Evolutionary conservation across 306 rosid genomes (phyloP).

Genomic region (Fagus crenata): DNA sequence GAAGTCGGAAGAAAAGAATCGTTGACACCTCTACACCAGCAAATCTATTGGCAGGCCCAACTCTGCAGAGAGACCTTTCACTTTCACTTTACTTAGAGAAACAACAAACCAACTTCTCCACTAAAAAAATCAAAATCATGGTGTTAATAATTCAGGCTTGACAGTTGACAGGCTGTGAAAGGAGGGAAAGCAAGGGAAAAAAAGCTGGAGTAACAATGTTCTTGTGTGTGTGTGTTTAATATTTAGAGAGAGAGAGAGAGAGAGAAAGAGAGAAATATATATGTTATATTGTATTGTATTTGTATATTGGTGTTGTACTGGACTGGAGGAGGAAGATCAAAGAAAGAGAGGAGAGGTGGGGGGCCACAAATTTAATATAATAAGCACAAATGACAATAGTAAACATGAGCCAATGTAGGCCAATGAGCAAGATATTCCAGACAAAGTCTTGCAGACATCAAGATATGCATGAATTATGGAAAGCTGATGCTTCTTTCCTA

Average conservation of each 20-base stretch:
- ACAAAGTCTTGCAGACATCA: constrained; percentile 53
- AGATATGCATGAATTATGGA: constrained; percentile 57
- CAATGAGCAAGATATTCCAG: constrained; percentile 86
- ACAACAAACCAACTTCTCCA: constrained; percentile 45
- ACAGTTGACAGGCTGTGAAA: constrained; percentile 95
- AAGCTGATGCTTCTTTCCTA: constrained; percentile 48
- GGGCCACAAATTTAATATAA: constrained; percentile 43
- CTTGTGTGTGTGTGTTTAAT: constrained; percentile 45
- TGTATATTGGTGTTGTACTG: constrained; percentile 29
- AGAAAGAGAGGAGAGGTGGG: constrained; percentile 29
- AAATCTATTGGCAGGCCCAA: constrained; percentile 53
- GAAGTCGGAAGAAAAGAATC: constrained; percentile 44
- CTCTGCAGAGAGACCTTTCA: constrained; percentile 14
- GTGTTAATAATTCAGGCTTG: constrained; percentile 69
- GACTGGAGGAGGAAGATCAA: constrained; percentile 39
- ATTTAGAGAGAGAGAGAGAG: constrained; percentile 26
- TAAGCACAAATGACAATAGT: constrained; percentile 43
- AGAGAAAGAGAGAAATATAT: constrained; percentile 10
- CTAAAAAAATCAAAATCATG: constrained; percentile 36
- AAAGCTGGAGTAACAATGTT: constrained; percentile 50
- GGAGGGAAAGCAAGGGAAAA: constrained; percentile 49
- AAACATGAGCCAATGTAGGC: constrained; percentile 60
- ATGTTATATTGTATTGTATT: constrained; percentile 27
- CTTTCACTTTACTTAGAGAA: constrained; percentile 39
- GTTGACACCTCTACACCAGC: constrained; percentile 52